Percentiles rank a stretch among this genome's conserved stretches.
phyloP scores from a whole-genome alignment of 129 eudicot species.

The carrot (Daucus carota) region DH1_v3.0 NC_030389.2:44732001-44732500 shows the following conservation, averaged over 20 bases:
- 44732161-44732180: conserved; percentile 44
- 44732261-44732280: too few species aligned
- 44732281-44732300: neutral
- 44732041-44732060: neutral
- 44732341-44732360: neutral
- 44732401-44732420: neutral
- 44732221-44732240: conserved; percentile 66
- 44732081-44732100: conserved; percentile 66
- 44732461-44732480: neutral
- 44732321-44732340: neutral
- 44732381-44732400: neutral
- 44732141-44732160: conserved; percentile 72
- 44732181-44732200: conserved; percentile 55
- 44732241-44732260: neutral
- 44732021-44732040: too few species aligned
- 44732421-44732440: neutral
- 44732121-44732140: conserved; percentile 52
- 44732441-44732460: neutral
- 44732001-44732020: too few species aligned
- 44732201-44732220: conserved; percentile 55
- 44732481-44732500: neutral
- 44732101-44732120: conserved; percentile 71
- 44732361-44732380: neutral
- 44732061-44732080: conserved; percentile 61
- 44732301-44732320: neutral